These are phyloP conservation scores for Sugiyamaella grinbergsii DNA, from an alignment of 1,139 yeast species.

Conservation along the genomic window DNA sequence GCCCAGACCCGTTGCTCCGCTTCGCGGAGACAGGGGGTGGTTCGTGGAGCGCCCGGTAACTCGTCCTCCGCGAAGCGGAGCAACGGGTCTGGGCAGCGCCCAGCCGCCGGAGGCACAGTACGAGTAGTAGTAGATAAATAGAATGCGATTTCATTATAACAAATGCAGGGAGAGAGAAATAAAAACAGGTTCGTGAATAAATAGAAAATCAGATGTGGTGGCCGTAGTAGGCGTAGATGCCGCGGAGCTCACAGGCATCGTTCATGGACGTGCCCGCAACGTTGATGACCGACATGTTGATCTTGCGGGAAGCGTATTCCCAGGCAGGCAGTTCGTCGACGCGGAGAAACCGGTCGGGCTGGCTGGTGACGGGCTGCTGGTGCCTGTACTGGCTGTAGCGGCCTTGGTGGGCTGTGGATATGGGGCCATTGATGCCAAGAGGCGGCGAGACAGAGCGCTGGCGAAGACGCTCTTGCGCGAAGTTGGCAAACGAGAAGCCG, in stretches of 20 bases:
- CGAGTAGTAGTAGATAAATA: conserved; percentile 3
- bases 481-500: conserved; percentile 36
- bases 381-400: conserved; percentile 10
- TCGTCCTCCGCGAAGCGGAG: neutral
- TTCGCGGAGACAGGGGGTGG: conserved; percentile 1
- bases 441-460: conserved; percentile 17
- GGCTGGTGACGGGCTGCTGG: neutral
- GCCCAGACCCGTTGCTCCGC: conserved; percentile 2
- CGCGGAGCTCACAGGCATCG: conserved; percentile 40
- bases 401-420: conserved; percentile 8
- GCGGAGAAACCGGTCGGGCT: conserved; percentile 3
- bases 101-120: conserved; percentile 1
- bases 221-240: conserved; percentile 44
- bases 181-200: neutral
- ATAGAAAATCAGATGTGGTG: conserved; percentile 25
- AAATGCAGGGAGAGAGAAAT: neutral
- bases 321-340: conserved; percentile 32
- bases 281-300: conserved; percentile 41
- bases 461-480: conserved; percentile 33
- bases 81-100: conserved; percentile 2
- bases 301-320: conserved; percentile 40
- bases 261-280: conserved; percentile 39
- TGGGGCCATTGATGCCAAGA: conserved; percentile 13
- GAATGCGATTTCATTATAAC: conserved; percentile 14
- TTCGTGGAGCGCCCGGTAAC: neutral